Base-by-base conservation (phyloP, 2,329 filamentous ascomycete genomes). In the Colletotrichum kahawae region DNA sequence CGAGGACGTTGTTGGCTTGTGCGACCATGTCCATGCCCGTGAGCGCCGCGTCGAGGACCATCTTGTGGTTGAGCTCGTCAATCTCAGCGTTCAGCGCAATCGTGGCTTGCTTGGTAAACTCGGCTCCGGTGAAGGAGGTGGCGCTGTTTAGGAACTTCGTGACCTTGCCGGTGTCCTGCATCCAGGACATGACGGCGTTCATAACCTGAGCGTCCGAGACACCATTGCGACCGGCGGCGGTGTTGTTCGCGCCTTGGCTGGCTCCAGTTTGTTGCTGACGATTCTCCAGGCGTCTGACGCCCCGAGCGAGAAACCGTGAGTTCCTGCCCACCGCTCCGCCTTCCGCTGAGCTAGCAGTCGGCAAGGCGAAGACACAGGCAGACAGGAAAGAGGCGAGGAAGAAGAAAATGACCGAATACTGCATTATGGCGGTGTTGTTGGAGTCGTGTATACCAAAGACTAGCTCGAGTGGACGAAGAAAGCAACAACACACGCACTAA, bases 61-160 rank as follows among this genome's bases (percentile, higher is more conserved):
- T 78, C 71, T 78, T 78, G 70, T 78, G 77, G 48, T 78, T 78
- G 43, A 78, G 77, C 74, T 78, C 77, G 56, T 78, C 77, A 48
- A 76, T 70, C 57, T 78, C 77, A 14, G 77, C 77, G 56, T 78
- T 78, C 67, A 78, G 77, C 7, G 77, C 77, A 27, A 78, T 78
- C 13, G 76, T 77, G 5, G 77, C 77, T 51, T 78, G 76, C 43
- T 63, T 73, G 59, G 76, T 78, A 74, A 76, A 78, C 54, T 78
- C 77, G 36, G 75, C 62, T 8, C 77, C 77, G 18, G 77, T 75
- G 51, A 70, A 75, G 12, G 76, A 77, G 1, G 77, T 78, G 24
- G 77, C 77, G 8, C 59, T 77, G 76, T 78, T 74, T 38, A 78
- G 68, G 34, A 77, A 78, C 48, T 76, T 78, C 36, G 76, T 77